Base-by-base conservation (phyloP, 495 filamentous ascomycete species). In the Hypoxylon fuscum region DNA sequence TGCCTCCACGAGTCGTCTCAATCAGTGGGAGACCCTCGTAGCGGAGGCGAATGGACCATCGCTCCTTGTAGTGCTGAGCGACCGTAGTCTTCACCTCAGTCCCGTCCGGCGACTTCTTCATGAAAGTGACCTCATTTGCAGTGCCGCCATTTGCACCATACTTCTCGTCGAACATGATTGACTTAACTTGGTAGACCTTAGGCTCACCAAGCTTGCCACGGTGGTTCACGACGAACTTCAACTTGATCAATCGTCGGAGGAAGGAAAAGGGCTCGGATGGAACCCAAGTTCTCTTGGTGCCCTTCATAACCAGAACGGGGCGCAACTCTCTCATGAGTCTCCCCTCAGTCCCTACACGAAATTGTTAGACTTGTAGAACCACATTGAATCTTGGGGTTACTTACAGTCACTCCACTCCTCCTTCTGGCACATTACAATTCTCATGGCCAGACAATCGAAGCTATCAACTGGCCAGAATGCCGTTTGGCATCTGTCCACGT, bases 401-500 rank as follows among this genome's bases (percentile, higher is more conserved):
- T 49, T 61, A 71, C 66, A 22, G 1, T 14, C 8, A 0, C 20
- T 5, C 55, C 62, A 66, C 3, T 64, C 46, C 0, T 21, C 11
- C 21, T 59, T 54, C 2, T 59, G 45, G 1, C 10, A 25, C 44
- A 35, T 60, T 40, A 72, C 18, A 9, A 70, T 42, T 5, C 40
- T 18, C 25, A 61, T 25, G 0, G 70, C 68, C 43, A 66, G 37
- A 1, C 67, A 64, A 54, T 64, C 32, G 10, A 84, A 48, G 21
- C 64, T 70, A 21, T 79, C 73, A 10, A 73, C 67, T 7, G 72
- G 74, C 87, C 87, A 93, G 76, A 93, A 95, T n/a, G 83, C 84
- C 17, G 88, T 84, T 54, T 92, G 92, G 45, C 89, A 83, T 52
- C 90, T 85, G 64, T 98, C 93, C 20, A 96, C 85, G 59, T 96